Evolutionary conservation across 2,329 filamentous ascomycete species (phyloP).

Genomic region (Talaromyces amestolkiae): DNA sequence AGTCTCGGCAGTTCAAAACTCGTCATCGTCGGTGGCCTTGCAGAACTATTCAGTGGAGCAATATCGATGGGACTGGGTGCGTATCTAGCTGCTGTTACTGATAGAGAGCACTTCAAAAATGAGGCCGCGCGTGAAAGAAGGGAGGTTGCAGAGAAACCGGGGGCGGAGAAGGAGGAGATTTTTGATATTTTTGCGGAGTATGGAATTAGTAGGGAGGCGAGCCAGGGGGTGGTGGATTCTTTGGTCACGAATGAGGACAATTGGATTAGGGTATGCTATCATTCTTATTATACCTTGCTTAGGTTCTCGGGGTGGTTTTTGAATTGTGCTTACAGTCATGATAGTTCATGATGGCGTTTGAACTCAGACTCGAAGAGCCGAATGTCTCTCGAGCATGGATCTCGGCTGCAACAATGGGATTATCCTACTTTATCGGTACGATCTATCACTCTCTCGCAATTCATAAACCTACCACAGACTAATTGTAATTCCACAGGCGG

Average conservation of each 20-base stretch:
- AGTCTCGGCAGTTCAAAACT: slow-evolving; percentile 56
- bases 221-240: slow-evolving; percentile 50
- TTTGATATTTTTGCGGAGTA: slow-evolving; percentile 52
- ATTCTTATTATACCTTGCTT: not conserved
- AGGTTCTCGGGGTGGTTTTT: too few relatives aligned
- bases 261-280: slow-evolving; percentile 43
- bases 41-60: slow-evolving; percentile 67
- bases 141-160: slow-evolving; percentile 46
- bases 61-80: slow-evolving; percentile 71
- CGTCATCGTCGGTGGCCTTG: slow-evolving; percentile 65
- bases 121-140: slow-evolving; percentile 48
- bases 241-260: slow-evolving; percentile 49
- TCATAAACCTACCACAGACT: not conserved
- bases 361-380: slow-evolving; percentile 50
- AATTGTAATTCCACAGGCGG: slow-evolving; percentile 24
- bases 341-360: slow-evolving; percentile 61
- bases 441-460: not conserved
- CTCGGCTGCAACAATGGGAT: slow-evolving; percentile 38
- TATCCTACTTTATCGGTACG: slow-evolving; percentile 33
- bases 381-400: slow-evolving; percentile 47
- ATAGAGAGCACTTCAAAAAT: slow-evolving; percentile 34
- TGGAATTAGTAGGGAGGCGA: slow-evolving; percentile 46
- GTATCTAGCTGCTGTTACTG: slow-evolving; percentile 57
- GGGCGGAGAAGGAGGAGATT: slow-evolving; percentile 46
- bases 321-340: not conserved